A percentile compares a stretch with the other conserved stretches of the same genome.
These are phyloP conservation scores for Myriosclerotinia curreyana DNA, from an alignment of 2,329 filamentous ascomycete species.

Conservation along the genomic window DNA sequence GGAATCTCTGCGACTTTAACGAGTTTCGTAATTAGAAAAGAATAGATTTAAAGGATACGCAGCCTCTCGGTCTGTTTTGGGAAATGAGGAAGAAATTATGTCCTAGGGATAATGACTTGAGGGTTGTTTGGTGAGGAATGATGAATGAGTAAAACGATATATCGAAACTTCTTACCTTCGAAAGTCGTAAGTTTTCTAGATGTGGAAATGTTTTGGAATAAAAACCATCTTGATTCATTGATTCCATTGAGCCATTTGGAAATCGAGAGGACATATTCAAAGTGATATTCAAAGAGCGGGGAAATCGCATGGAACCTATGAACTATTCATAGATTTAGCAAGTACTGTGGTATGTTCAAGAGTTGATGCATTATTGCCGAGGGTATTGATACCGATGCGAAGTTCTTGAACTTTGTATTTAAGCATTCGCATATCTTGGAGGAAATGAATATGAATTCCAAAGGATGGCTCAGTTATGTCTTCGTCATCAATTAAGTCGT, in stretches of 20 bases:
- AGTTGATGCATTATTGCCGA: background rate
- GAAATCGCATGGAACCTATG: background rate
- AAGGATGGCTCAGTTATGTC: background rate
- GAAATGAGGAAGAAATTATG: too few species aligned
- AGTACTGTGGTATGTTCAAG: background rate
- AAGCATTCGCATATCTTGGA: slow-evolving; percentile 13
- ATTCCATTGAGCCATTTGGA: background rate
- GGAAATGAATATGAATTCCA: slow-evolving; percentile 10
- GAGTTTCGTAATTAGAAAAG: background rate
- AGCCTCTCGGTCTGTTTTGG: background rate
- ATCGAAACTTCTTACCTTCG: slow-evolving; percentile 9
- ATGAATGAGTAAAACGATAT: slow-evolving; percentile 11
- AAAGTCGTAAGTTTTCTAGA: slow-evolving; percentile 1
- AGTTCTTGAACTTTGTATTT: slow-evolving; percentile 2
- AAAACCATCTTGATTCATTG: background rate
- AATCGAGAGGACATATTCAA: slow-evolving; percentile 17
- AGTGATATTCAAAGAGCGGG: background rate
- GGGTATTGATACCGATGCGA: slow-evolving; percentile 11
- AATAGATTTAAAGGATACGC: slow-evolving; percentile 1
- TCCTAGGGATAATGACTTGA: too few species aligned
- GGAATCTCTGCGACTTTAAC: slow-evolving; percentile 17
- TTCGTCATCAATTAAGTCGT: background rate
- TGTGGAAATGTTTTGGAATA: slow-evolving; percentile 11
- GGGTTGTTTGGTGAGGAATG: too few species aligned
- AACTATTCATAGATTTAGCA: slow-evolving; percentile 13